Percentiles rank a stretch among this genome's conserved stretches.
phyloP scores from a whole-genome alignment of 108 stramenopile species.

The Stephanodiscus triporus region DNA sequence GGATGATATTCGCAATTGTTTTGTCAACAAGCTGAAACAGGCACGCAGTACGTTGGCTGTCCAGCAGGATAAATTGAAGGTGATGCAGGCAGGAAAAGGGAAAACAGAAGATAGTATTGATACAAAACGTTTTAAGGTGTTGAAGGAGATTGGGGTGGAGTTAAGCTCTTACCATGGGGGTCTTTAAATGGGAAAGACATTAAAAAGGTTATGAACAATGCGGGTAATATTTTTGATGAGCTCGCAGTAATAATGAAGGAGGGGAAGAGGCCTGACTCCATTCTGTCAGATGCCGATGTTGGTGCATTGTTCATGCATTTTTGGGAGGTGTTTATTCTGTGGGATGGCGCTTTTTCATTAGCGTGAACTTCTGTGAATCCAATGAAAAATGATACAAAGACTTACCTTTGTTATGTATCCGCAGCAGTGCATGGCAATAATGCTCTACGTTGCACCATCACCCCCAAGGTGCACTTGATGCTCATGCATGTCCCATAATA shows the following conservation, averaged over 20 bases:
- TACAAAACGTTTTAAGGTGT: not conserved
- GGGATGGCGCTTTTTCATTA: constrained; percentile 9
- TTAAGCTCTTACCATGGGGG: constrained; percentile 7
- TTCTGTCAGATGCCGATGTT: not conserved
- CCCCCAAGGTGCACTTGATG: constrained; percentile 18
- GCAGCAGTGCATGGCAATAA: not conserved
- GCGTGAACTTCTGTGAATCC: constrained; percentile 2
- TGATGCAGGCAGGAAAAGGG: not conserved
- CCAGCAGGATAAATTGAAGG: not conserved
- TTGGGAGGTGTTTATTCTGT: constrained; percentile 1
- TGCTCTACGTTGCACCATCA: not conserved
- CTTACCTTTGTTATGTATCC: constrained; percentile 1
- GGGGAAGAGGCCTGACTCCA: not conserved
- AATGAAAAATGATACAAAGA: not conserved
- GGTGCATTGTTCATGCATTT: not conserved
- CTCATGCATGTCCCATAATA: constrained; percentile 1
- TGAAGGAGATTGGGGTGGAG: not conserved
- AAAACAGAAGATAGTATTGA: not conserved
- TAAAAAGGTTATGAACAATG: constrained; percentile 15
- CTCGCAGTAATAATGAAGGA: constrained; percentile 5
- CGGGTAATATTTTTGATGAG: not conserved
- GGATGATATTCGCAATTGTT: too few species aligned
- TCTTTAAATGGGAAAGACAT: constrained; percentile 1
- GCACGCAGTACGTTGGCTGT: too few species aligned
- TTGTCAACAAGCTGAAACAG: too few species aligned